phyloP scores from a whole-genome alignment of 805 yeast species.

The Candida maesae region DNA sequence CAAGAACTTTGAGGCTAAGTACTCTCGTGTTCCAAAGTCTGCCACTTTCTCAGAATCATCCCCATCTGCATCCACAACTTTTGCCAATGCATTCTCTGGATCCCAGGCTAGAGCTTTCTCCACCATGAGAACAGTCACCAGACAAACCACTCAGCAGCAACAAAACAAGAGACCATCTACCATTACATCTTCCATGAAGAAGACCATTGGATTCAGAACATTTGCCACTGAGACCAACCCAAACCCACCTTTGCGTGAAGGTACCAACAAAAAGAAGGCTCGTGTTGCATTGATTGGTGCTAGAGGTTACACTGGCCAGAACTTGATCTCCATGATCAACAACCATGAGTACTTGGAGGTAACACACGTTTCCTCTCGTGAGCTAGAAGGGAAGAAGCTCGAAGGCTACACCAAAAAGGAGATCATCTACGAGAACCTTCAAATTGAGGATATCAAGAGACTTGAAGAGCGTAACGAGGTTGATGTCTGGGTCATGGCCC shows the following conservation, averaged over 20 bases:
- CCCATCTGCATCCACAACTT: too few species aligned
- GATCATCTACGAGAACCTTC: slow-evolving; percentile 79
- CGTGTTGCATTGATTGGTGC: slow-evolving; percentile 96
- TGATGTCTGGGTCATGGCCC: slow-evolving; percentile 98
- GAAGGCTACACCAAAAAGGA: slow-evolving; percentile 83
- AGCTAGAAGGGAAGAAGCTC: slow-evolving; percentile 80
- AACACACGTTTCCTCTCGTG: slow-evolving; percentile 94
- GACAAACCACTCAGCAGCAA: slow-evolving; percentile 6
- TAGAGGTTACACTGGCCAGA: slow-evolving; percentile 96
- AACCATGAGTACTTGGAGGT: slow-evolving; percentile 84
- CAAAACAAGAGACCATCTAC: slow-evolving; percentile 27
- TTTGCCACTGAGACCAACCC: slow-evolving; percentile 48
- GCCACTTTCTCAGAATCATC: slow-evolving; percentile 23
- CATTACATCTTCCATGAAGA: slow-evolving; percentile 19
- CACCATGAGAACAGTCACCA: slow-evolving; percentile 29
- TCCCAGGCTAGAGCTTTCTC: slow-evolving; percentile 51
- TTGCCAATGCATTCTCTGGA: slow-evolving; percentile 30
- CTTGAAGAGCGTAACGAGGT: slow-evolving; percentile 75
- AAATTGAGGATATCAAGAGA: slow-evolving; percentile 76
- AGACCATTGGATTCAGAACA: slow-evolving; percentile 26
- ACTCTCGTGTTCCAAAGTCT: slow-evolving; percentile 30
- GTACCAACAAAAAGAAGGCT: slow-evolving; percentile 56
- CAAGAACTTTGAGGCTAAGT: slow-evolving; percentile 42
- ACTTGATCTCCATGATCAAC: slow-evolving; percentile 81
- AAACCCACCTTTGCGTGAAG: slow-evolving; percentile 67